phyloP scores from a whole-genome alignment of 805 yeast genomes.

The Sugiyamaella marilandica region DNA sequence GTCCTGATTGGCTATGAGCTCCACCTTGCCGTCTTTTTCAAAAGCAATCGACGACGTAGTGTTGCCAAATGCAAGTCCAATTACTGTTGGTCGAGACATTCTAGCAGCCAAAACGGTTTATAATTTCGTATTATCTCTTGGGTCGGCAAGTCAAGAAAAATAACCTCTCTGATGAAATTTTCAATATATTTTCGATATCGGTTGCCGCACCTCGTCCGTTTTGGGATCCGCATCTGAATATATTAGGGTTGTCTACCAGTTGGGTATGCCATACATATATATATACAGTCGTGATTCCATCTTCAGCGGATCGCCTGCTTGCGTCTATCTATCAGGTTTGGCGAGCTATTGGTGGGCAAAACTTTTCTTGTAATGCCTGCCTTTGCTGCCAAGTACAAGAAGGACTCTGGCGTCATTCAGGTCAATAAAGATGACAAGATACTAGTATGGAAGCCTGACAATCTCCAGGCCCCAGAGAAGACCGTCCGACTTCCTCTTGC shows the following conservation, averaged over 20 bases:
- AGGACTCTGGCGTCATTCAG: slow-evolving; percentile 13
- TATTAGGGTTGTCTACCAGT: no score
- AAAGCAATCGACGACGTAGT: slow-evolving; percentile 92
- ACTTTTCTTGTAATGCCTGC: background rate
- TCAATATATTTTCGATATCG: background rate
- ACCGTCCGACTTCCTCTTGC: slow-evolving; percentile 1
- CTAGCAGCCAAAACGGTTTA: background rate
- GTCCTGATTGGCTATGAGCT: slow-evolving; percentile 97
- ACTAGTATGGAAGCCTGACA: slow-evolving; percentile 9
- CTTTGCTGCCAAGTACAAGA: slow-evolving; percentile 13
- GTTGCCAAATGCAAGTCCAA: slow-evolving; percentile 96
- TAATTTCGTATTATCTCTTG: background rate
- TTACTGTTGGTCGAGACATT: slow-evolving; percentile 44
- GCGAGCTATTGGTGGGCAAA: no score
- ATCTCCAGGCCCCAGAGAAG: background rate
- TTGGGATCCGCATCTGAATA: background rate
- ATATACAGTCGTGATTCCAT: background rate
- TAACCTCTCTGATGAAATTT: background rate
- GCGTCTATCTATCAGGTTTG: no score
- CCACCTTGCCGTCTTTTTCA: slow-evolving; percentile 84
- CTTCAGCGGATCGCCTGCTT: no score
- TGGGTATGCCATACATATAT: no score
- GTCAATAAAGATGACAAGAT: slow-evolving; percentile 2
- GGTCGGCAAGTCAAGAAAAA: background rate
- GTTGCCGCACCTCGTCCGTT: background rate